A percentile compares a stretch with the other conserved stretches of the same genome.
Conservation (phyloP, 768 basidiomycete species). For the Paxillus ammoniavirescens region DNA sequence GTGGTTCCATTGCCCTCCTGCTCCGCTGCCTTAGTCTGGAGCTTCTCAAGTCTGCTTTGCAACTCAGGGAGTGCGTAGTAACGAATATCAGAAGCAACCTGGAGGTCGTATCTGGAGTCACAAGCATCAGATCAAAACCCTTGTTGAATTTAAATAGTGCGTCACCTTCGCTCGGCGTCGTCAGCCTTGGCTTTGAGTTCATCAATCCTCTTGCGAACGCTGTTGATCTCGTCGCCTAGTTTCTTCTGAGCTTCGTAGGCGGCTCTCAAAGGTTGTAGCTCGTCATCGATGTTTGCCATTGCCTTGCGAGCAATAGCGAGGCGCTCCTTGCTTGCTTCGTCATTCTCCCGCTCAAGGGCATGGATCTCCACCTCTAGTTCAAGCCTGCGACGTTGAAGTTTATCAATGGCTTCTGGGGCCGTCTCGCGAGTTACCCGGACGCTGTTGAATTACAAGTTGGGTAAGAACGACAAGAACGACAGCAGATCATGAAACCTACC, state of each 20-base stretch:
- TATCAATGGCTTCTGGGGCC: constrained; percentile 90
- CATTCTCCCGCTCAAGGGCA: constrained; percentile 91
- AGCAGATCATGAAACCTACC: constrained; percentile 41
- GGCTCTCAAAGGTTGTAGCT: constrained; percentile 77
- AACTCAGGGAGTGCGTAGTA: constrained; percentile 93
- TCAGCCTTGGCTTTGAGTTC: constrained; percentile 90
- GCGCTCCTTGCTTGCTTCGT: constrained; percentile 82
- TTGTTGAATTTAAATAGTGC: background rate
- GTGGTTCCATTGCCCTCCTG: constrained; percentile 54
- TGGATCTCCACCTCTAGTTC: constrained; percentile 95
- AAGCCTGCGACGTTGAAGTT: constrained; percentile 82
- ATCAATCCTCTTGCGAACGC: constrained; percentile 78
- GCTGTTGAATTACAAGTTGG: constrained; percentile 34
- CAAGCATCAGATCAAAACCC: constrained; percentile 13
- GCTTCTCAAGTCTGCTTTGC: constrained; percentile 63
- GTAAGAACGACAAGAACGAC: background rate
- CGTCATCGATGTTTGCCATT: constrained; percentile 81
- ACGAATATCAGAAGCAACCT: constrained; percentile 81
- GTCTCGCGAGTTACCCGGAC: constrained; percentile 93
- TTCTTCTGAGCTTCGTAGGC: constrained; percentile 87
- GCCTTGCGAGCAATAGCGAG: constrained; percentile 70
- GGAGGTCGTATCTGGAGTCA: constrained; percentile 58
- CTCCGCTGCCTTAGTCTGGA: constrained; percentile 72
- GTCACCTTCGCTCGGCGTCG: constrained; percentile 83
- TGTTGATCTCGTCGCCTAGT: constrained; percentile 76